These are phyloP conservation scores for Termitomyces sp. DNA, from an alignment of 768 basidiomycete species.

Conservation along the genomic window DNA sequence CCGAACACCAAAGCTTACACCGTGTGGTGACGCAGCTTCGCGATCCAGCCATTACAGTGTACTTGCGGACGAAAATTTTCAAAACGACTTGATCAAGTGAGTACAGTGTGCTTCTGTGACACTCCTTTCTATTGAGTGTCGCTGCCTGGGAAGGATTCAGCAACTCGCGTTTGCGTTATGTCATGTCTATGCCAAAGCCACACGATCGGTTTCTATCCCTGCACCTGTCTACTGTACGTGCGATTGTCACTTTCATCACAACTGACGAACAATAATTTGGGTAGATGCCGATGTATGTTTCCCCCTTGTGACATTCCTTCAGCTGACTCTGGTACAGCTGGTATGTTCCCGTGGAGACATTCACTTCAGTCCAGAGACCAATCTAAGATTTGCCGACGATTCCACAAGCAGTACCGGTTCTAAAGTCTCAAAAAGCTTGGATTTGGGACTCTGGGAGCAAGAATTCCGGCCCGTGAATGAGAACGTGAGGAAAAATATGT, in stretches of 20 bases:
- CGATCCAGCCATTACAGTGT: conserved; percentile 53
- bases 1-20: neutral
- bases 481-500: conserved; percentile 15
- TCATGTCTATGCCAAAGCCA: conserved; percentile 64
- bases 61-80: conserved; percentile 32
- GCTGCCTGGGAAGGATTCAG: conserved; percentile 28
- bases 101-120: conserved; percentile 12
- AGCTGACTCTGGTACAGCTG: conserved; percentile 26
- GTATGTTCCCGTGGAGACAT: conserved; percentile 46
- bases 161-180: conserved; percentile 46
- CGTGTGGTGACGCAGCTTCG: conserved; percentile 29
- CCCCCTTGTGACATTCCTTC: conserved; percentile 4
- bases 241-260: neutral
- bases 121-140: conserved; percentile 1
- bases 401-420: conserved; percentile 14
- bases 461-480: conserved; percentile 15
- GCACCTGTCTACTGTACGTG: conserved; percentile 63
- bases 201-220: conserved; percentile 66
- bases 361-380: conserved; percentile 29
- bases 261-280: conserved; percentile 1
- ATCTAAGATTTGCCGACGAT: conserved; percentile 19
- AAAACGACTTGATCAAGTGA: conserved; percentile 15
- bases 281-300: conserved; percentile 50
- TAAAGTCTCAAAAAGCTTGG: conserved; percentile 7
- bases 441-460: conserved; percentile 17